Evolutionary conservation across 2,329 filamentous ascomycete species (phyloP).

Genomic region (Sphaerulina populicola): DNA sequence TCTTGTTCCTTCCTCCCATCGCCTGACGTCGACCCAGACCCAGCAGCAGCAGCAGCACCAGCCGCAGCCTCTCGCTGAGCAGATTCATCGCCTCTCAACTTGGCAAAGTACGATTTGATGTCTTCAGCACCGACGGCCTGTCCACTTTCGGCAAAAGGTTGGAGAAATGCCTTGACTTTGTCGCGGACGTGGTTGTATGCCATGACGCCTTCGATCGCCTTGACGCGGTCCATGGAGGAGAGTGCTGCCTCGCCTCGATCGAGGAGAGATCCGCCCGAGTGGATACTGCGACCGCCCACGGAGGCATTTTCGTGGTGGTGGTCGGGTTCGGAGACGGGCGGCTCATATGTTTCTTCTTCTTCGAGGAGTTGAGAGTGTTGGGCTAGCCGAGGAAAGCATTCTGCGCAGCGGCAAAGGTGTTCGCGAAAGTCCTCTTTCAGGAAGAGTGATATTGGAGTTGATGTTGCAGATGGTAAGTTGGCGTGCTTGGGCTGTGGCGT

Average conservation of each 20-base stretch:
- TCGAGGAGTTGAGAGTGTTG: constrained; percentile 75
- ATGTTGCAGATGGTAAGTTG: constrained; percentile 49
- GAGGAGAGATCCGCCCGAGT: constrained; percentile 67
- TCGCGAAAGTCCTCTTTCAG: constrained; percentile 70
- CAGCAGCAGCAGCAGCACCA: constrained; percentile 22
- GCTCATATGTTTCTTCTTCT: constrained; percentile 90
- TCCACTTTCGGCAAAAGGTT: constrained; percentile 87
- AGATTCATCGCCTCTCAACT: constrained; percentile 77
- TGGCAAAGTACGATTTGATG: constrained; percentile 93
- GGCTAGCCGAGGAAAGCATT: constrained; percentile 68
- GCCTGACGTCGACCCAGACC: constrained; percentile 16
- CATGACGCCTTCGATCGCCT: constrained; percentile 91
- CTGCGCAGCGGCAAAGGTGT: constrained; percentile 69
- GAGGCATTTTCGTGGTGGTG: constrained; percentile 49
- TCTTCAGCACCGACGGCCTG: constrained; percentile 85
- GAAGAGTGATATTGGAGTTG: constrained; percentile 68
- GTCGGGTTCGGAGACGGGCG: constrained; percentile 59
- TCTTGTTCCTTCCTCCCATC: constrained; percentile 35
- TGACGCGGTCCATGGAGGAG: constrained; percentile 82
- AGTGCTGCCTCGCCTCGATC: constrained; percentile 89
- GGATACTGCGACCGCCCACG: constrained; percentile 43
- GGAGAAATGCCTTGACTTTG: constrained; percentile 87
- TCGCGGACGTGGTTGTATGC: constrained; percentile 95
- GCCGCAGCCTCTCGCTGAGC: constrained; percentile 28
- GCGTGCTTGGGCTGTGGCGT: constrained; percentile 22